Conservation (phyloP, 163 green algal genomes). For the Scenedesmus sp. region DNA sequence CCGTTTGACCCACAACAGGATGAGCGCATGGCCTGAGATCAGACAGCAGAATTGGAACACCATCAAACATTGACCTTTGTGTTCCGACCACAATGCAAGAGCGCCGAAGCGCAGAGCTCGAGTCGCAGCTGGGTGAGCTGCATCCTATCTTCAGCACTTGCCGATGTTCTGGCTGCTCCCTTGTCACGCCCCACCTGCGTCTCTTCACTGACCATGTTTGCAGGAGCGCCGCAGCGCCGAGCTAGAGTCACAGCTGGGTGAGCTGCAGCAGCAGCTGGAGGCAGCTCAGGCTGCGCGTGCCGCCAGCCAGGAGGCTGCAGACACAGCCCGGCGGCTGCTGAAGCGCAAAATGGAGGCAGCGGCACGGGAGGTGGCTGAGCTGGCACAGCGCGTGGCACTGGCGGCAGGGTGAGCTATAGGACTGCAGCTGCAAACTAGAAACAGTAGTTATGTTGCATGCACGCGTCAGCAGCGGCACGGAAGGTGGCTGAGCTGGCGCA, state of each 20-base stretch:
- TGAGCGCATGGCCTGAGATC: too few relatives aligned
- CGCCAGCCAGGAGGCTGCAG: slow-evolving; percentile 47
- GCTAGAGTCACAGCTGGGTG: slow-evolving; percentile 52
- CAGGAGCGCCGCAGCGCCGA: slow-evolving; percentile 58
- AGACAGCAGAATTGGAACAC: too few relatives aligned
- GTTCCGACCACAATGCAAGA: not conserved
- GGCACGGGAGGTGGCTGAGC: not conserved
- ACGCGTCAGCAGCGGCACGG: not conserved
- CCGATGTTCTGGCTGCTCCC: not conserved
- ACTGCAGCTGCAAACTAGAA: too few relatives aligned
- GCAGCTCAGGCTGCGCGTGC: slow-evolving; percentile 22
- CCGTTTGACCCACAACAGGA: too few relatives aligned
- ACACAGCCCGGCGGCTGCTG: slow-evolving; percentile 17
- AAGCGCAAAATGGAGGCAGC: slow-evolving; percentile 12
- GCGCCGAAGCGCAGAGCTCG: not conserved
- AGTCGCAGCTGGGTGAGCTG: not conserved
- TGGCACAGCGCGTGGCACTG: not conserved
- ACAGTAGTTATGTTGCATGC: too few relatives aligned
- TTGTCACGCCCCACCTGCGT: not conserved
- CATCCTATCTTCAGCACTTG: not conserved
- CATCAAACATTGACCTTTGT: too few relatives aligned
- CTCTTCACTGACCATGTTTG: not conserved
- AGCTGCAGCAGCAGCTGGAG: slow-evolving; percentile 54
- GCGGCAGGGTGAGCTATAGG: not conserved
- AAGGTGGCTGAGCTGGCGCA: slow-evolving; percentile 46